A percentile compares a stretch with the other conserved stretches of the same genome.
Conservation (phyloP, 805 yeast genomes). For the Torulaspora indica region DNA sequence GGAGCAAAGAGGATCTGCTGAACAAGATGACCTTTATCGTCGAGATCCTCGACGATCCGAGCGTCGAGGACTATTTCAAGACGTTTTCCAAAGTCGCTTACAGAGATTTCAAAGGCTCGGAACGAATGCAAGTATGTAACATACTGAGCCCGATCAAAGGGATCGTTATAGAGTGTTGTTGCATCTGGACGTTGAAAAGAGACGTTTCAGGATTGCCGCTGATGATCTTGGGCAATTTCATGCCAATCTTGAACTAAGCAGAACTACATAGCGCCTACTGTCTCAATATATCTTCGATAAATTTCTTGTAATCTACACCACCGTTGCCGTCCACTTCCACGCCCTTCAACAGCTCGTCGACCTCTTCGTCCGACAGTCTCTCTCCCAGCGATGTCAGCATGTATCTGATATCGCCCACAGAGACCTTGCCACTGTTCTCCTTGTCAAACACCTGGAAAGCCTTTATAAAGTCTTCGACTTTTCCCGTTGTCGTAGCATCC, state of each 20-base stretch:
- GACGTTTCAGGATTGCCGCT: slow-evolving; percentile 96
- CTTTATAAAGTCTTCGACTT: slow-evolving; percentile 71
- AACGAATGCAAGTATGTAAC: slow-evolving; percentile 85
- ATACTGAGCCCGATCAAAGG: slow-evolving; percentile 53
- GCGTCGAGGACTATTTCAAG: slow-evolving; percentile 84
- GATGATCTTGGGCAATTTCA: slow-evolving; percentile 92
- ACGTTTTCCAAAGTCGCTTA: slow-evolving; percentile 80
- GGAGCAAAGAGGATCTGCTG: slow-evolving; percentile 69
- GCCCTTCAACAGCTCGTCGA: slow-evolving; percentile 93
- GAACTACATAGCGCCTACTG: slow-evolving; percentile 45
- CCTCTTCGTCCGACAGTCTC: slow-evolving; percentile 83
- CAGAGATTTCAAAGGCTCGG: slow-evolving; percentile 83
- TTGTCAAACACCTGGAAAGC: slow-evolving; percentile 98
- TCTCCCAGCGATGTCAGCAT: slow-evolving; percentile 95
- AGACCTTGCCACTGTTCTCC: slow-evolving; percentile 90
- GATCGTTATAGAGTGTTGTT: slow-evolving; percentile 62
- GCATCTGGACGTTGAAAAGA: slow-evolving; percentile 89
- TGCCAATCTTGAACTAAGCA: slow-evolving; percentile 52
- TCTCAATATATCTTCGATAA: slow-evolving; percentile 87
- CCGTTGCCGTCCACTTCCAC: slow-evolving; percentile 92
- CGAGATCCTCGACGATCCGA: slow-evolving; percentile 80
- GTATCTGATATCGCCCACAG: slow-evolving; percentile 94
- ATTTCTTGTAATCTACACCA: slow-evolving; percentile 89
- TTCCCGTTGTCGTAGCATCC: slow-evolving; percentile 34
- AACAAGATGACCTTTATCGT: slow-evolving; percentile 64